These are phyloP conservation scores for Podospora australis DNA, from an alignment of 495 filamentous ascomycete species.

Conservation along the genomic window DNA sequence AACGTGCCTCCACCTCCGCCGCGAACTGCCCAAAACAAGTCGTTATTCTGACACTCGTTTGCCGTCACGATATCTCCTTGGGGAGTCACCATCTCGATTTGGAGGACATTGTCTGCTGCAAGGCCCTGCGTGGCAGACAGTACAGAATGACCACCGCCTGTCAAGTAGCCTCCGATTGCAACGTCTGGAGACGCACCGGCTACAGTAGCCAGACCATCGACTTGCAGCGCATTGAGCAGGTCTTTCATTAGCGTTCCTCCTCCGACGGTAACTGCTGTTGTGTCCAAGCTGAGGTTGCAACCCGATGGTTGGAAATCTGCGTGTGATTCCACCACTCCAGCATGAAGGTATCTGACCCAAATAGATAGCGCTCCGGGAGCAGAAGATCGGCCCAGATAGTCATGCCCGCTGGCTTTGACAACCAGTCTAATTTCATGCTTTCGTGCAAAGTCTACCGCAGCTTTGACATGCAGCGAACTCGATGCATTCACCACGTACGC, in stretches of 20 bases:
- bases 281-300: neutral
- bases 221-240: neutral
- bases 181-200: neutral
- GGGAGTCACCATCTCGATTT: neutral
- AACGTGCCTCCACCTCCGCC: neutral
- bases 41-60: neutral
- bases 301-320: neutral
- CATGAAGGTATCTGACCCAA: neutral
- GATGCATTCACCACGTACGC: slow-evolving; percentile 43
- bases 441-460: slow-evolving; percentile 38
- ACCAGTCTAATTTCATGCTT: no score
- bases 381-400: neutral
- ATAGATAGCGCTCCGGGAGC: neutral
- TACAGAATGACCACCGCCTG: neutral
- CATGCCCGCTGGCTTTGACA: neutral
- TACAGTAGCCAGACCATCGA: neutral
- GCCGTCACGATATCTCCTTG: neutral
- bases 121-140: neutral
- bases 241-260: neutral
- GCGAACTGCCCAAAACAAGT: neutral
- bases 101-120: neutral
- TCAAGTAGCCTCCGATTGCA: neutral
- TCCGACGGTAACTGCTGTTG: neutral
- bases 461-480: slow-evolving; percentile 33
- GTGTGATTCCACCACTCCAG: neutral